Evolutionary conservation across 208 protist species (phyloP).

Genomic region (Crithidia sp.): DNA sequence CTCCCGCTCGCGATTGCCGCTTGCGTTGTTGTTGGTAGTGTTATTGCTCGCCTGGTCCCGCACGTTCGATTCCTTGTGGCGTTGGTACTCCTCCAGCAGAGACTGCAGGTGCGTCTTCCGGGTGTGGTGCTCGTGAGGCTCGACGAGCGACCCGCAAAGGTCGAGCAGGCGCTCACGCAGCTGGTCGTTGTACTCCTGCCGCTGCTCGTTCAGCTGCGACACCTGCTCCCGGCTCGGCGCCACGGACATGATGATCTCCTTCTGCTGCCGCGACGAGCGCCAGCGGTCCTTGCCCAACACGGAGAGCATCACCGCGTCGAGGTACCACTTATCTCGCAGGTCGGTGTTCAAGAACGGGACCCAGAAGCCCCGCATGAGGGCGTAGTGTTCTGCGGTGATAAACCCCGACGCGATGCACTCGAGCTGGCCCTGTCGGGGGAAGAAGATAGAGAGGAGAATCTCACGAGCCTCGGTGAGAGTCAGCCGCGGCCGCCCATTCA

Average conservation of each 20-base stretch:
- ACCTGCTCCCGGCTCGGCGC: constrained; percentile 36
- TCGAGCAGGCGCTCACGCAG: constrained; percentile 47
- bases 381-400: constrained; percentile 29
- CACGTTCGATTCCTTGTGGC: background rate
- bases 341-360: constrained; percentile 32
- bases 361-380: constrained; percentile 34
- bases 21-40: background rate
- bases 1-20: background rate
- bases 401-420: constrained; percentile 49
- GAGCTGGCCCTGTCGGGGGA: constrained; percentile 38
- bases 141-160: constrained; percentile 31
- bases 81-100: constrained; percentile 5
- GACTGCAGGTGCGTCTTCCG: constrained; percentile 10
- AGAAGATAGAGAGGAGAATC: constrained; percentile 41
- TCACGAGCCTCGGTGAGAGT: constrained; percentile 31
- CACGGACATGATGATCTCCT: constrained; percentile 23
- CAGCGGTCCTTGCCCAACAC: constrained; percentile 43
- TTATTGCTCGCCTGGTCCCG: background rate
- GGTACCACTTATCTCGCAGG: constrained; percentile 47
- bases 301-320: constrained; percentile 52
- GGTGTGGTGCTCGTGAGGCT: constrained; percentile 4
- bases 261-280: constrained; percentile 31
- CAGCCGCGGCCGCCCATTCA: constrained; percentile 23
- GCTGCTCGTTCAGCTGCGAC: constrained; percentile 33
- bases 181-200: constrained; percentile 34